These are phyloP conservation scores for Pleurozium schreberi DNA, from an alignment of 225 moss, liverwort and hornwort species.

Conservation along the genomic window DNA sequence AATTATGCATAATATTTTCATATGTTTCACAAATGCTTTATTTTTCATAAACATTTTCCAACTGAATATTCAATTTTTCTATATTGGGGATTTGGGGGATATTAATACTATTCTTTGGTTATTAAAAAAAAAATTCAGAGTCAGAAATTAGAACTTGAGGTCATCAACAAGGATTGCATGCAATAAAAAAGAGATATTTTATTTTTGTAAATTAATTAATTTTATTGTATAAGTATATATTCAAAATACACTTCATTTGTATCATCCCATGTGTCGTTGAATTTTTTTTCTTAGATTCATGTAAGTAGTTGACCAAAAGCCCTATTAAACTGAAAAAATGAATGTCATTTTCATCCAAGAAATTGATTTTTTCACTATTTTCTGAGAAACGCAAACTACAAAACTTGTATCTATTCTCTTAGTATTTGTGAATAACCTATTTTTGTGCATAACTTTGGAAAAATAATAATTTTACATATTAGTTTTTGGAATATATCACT, in stretches of 20 bases:
- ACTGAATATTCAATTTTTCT: background rate
- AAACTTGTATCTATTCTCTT: background rate
- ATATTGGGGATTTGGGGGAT: rapidly evolving
- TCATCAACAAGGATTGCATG: background rate
- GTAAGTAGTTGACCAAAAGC: background rate
- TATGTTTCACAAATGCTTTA: background rate
- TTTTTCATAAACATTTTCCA: background rate
- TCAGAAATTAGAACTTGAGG: background rate
- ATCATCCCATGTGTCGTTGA: rapidly evolving
- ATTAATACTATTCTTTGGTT: background rate
- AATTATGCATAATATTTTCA: background rate
- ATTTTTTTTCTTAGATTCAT: background rate
- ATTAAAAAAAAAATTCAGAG: background rate
- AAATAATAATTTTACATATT: too few species aligned
- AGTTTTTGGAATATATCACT: too few species aligned
- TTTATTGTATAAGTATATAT: too few species aligned
- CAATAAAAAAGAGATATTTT: background rate
- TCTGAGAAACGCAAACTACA: background rate
- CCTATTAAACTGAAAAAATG: background rate
- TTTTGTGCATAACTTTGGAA: background rate
- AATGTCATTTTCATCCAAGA: background rate
- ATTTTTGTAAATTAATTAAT: too few species aligned
- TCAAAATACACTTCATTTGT: background rate
- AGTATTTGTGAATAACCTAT: background rate
- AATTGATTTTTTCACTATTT: background rate